Evolutionary conservation across 257 asterid species (phyloP).

Genomic region (Mentha longifolia): DNA sequence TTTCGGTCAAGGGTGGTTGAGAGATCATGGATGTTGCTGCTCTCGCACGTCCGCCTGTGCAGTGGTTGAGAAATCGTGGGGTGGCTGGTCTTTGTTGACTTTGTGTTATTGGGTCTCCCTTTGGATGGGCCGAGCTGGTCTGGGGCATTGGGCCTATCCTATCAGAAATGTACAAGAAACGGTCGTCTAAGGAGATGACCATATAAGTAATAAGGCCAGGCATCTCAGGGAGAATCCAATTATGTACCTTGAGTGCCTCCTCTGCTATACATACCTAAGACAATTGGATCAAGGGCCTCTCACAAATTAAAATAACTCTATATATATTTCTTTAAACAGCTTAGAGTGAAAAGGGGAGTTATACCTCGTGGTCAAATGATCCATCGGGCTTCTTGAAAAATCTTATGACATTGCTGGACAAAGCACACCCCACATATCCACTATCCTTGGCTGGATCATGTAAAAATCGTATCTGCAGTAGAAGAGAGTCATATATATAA

Average conservation of each 20-base stretch:
- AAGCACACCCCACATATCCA: slow-evolving; percentile 89
- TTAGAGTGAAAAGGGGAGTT: too few species aligned
- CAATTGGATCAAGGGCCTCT: too few species aligned
- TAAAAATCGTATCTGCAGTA: slow-evolving; percentile 67
- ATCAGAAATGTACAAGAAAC: slow-evolving; percentile 64
- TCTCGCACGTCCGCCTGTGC: too few species aligned
- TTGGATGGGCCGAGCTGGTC: too few species aligned
- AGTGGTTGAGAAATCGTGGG: too few species aligned
- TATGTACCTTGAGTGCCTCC: slow-evolving; percentile 73
- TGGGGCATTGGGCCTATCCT: too few species aligned
- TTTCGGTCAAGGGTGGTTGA: too few species aligned
- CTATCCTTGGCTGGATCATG: slow-evolving; percentile 82
- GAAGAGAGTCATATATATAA: not conserved
- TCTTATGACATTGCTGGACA: slow-evolving; percentile 77
- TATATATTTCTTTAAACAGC: too few species aligned
- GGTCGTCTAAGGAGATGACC: slow-evolving; percentile 73
- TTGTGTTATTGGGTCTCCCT: too few species aligned
- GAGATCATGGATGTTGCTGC: too few species aligned
- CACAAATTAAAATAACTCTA: too few species aligned
- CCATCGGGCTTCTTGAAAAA: slow-evolving; percentile 79
- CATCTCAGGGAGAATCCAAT: slow-evolving; percentile 87
- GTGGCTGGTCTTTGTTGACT: too few species aligned
- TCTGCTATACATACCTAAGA: slow-evolving; percentile 51
- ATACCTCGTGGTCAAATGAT: slow-evolving; percentile 83
- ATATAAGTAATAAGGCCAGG: slow-evolving; percentile 78